Conservation (phyloP, 106 monocot species). For the Posidonia australis region DNA sequence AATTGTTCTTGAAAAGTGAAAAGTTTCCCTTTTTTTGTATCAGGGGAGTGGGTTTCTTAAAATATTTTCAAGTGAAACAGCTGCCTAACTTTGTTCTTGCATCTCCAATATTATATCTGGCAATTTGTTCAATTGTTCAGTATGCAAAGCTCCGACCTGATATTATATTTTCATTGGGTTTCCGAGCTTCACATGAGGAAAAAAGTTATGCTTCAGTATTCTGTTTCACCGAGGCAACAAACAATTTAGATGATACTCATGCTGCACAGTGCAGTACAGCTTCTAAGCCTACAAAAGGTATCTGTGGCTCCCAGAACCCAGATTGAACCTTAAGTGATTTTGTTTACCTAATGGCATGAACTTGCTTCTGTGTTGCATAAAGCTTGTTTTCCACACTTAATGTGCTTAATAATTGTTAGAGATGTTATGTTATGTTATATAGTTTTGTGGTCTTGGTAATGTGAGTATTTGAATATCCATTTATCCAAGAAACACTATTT, state of each 20-base stretch:
- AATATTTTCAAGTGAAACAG: conserved; percentile 91
- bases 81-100: conserved; percentile 96
- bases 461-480: no score
- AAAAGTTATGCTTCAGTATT: conserved; percentile 9
- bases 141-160: conserved; percentile 31
- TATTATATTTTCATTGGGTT: conserved; percentile 26
- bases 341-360: no score
- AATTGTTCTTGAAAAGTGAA: background rate
- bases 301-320: background rate
- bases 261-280: background rate
- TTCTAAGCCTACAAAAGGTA: conserved; percentile 9
- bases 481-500: no score
- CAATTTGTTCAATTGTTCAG: conserved; percentile 47
- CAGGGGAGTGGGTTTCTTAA: conserved; percentile 97
- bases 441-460: no score
- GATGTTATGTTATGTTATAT: no score
- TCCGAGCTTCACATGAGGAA: conserved; percentile 13
- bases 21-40: conserved; percentile 5
- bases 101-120: conserved; percentile 63
- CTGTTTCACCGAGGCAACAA: conserved; percentile 2
- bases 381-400: no score
- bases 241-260: background rate
- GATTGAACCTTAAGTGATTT: no score
- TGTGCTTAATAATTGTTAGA: no score
- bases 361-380: no score